Evolutionary conservation across 352 stramenopile genomes (phyloP).

Genomic region (Globisporangium yorkense): DNA sequence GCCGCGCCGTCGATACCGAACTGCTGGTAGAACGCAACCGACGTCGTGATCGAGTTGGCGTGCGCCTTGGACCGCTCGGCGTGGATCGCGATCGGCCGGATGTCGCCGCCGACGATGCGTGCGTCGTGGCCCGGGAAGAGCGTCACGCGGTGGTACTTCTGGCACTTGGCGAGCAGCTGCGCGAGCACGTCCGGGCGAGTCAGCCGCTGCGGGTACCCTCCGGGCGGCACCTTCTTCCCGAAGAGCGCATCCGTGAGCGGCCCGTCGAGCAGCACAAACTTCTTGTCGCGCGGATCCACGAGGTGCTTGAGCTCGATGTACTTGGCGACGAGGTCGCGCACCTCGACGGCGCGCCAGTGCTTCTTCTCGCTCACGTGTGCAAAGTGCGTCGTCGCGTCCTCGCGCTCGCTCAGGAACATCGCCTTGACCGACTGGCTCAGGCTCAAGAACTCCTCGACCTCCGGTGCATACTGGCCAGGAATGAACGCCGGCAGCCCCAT

Average conservation of each 20-base stretch:
- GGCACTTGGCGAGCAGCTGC: constrained; percentile 54
- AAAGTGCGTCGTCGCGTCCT: constrained; percentile 16
- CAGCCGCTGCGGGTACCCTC: constrained; percentile 58
- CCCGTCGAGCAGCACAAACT: constrained; percentile 61
- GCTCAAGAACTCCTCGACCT: constrained; percentile 63
- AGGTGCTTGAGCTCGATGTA: constrained; percentile 59
- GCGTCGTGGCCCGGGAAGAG: constrained; percentile 66
- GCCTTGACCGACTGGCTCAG: constrained; percentile 49
- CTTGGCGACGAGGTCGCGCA: constrained; percentile 50
- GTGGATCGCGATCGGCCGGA: constrained; percentile 61
- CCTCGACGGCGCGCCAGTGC: constrained; percentile 40
- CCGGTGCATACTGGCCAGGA: constrained; percentile 52
- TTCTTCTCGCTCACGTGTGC: constrained; percentile 30
- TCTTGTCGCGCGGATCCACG: constrained; percentile 53
- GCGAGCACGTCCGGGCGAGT: constrained; percentile 46
- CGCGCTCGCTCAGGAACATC: constrained; percentile 31
- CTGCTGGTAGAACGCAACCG: constrained; percentile 66
- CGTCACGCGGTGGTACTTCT: constrained; percentile 60
- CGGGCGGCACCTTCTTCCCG: constrained; percentile 48
- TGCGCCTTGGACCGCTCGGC: constrained; percentile 67
- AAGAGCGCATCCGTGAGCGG: constrained; percentile 68
- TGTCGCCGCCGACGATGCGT: constrained; percentile 46
- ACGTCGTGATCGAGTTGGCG: constrained; percentile 62
- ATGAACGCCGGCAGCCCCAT: constrained; percentile 36
- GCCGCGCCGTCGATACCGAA: constrained; percentile 67